Evolutionary conservation across 768 basidiomycete species (phyloP), one percentile per base, ranked within the genome.

Genomic region (Rhodotorula paludigena): DNA sequence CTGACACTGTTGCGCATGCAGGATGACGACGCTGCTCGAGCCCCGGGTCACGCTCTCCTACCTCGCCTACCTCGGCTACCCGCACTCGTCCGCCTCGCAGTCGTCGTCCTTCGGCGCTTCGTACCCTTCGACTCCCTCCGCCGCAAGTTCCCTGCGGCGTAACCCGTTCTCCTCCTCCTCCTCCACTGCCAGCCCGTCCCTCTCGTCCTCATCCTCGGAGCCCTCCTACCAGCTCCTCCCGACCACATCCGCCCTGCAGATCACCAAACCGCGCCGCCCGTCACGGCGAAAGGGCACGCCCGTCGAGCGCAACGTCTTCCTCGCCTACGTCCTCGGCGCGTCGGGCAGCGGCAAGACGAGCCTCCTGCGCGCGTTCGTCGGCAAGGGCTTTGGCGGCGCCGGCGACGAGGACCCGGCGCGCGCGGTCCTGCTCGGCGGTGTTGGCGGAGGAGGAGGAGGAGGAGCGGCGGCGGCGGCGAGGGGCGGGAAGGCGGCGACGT

Each of bases 1-100:
- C 14, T 36, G 23, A 20, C 16, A 3, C 5, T 6, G 10, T 5
- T 44, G 25, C 15, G 33, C 23, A 3, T 47, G 10, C 68, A 97
- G 93, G 76, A 96, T 98, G 93, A 93, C 92, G 2, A 99, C 94
- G 1, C 82, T 98, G 0, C 83, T 98, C n/a, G 90, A 96, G 70
- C 88, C 94, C 75, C 88, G 85, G 77, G 89, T 88, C 23, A 93
- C 94, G 0, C 81, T 99, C 28, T 87, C 91, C 35, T 97, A 97
- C 78, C 87, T 99, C 16, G 93, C 92, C 9, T 96, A 97, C 78
- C 84, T 98, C 54, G 93, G 92, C 52, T 97, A 93, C 79, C 87
- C 89, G 1, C 53, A 86, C 87, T 76, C 85, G 84, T 41, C 84
- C 32, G 58, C 71, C 25, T 62, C 74, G 11, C 36, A 62, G n/a